Base-by-base conservation (phyloP, 2,329 filamentous ascomycete species). In the Incumbomyces lentus region DNA sequence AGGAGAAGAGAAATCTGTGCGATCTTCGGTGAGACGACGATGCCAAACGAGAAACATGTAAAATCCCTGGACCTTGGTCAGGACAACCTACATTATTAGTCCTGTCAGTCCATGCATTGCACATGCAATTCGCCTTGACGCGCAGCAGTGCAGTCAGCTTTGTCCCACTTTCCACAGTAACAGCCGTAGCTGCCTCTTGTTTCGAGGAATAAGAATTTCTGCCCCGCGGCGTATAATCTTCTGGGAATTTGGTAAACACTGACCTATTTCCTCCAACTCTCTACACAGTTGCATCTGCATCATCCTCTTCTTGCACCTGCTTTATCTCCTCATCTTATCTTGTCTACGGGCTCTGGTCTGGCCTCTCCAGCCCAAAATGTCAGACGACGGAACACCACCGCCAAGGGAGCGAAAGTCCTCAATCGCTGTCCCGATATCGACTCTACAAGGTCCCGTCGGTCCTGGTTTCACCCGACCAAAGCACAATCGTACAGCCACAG, bases 401-500 rank as follows among this genome's bases (percentile, higher is more conserved):
- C 68, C 69, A 34, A 77, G 86, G 55, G 81, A 95, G 73, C 82
- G 89, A 57, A 84, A 79, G 56, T 87, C 85, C 49, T 94, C 87
- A 16, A 82, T 77, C 48, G 80, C 84, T 55, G 86, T 86, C 57
- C 89, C 89, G 39, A 82, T 95, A 57, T 79, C 85, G 54, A 87
- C 95, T 62, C 82, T 96, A 52, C 76, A 86, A 65, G 89, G 88
- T 54, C 82, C 86, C 14, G 79, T 95, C 48, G 84, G 84, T n/a
- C 87, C 88, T 34, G 82, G 82, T 35, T 90, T 93, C 63, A 82
- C 68, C 79, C 78, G 92, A 51, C 92, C 92, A 38, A 98, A 96
- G 71, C 92, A 98, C 72, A 95, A 87, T 74, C 80, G 92, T 57
- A 96, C 90, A n/a, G 85, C 86, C 55, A 98, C 92, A 8, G 92